Conservation (phyloP, 306 rosid species). For the Trichosanthes truncata region DNA sequence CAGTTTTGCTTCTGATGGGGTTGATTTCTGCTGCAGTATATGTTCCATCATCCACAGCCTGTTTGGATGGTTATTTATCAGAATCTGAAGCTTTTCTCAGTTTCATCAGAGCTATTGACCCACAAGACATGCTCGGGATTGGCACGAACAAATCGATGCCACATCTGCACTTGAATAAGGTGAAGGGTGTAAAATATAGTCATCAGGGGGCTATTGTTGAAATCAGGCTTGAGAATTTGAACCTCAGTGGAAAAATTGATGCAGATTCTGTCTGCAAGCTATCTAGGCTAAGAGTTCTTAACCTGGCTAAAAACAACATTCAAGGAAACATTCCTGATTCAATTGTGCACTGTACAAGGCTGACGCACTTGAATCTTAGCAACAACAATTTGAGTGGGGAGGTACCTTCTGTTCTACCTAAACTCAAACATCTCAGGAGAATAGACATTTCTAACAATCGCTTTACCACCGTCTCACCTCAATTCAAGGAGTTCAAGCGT, state of each 20-base stretch:
- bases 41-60: not conserved
- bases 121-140: conserved; percentile 13
- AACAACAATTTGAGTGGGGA: conserved; percentile 45
- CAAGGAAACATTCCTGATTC: conserved; percentile 27
- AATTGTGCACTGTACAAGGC: conserved; percentile 32
- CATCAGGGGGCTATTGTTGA: conserved; percentile 14
- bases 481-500: conserved; percentile 16
- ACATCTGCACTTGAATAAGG: conserved; percentile 15
- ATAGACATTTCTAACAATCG: conserved; percentile 45
- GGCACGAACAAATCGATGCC: not conserved
- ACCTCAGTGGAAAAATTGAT: conserved; percentile 30
- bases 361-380: conserved; percentile 40
- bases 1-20: conserved; percentile 15
- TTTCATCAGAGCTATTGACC: conserved; percentile 29
- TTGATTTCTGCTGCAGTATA: conserved; percentile 9
- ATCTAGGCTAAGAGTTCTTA: conserved; percentile 21
- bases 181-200: conserved; percentile 26
- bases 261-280: conserved; percentile 30
- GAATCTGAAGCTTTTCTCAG: conserved; percentile 19
- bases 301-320: conserved; percentile 25
- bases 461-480: conserved; percentile 19
- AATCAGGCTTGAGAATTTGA: conserved; percentile 26
- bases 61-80: conserved; percentile 11
- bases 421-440: conserved; percentile 33
- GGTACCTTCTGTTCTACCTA: conserved; percentile 37